Conservation (phyloP, 2,329 filamentous ascomycete genomes). For the Aschersonia sp. region DNA sequence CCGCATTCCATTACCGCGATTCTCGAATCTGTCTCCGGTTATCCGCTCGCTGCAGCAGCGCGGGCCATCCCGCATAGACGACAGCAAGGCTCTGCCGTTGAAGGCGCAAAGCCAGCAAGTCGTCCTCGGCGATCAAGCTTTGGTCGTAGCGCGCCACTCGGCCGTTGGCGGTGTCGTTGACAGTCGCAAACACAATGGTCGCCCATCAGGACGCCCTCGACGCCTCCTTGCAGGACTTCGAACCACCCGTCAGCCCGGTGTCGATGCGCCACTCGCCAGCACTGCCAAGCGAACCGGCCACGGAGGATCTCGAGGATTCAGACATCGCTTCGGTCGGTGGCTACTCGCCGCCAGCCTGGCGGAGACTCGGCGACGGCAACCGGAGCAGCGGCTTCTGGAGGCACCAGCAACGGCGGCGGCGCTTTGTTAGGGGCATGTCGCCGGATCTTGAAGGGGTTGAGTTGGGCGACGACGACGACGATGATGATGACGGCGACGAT, state of each 20-base stretch:
- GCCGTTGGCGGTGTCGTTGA: constrained; percentile 8
- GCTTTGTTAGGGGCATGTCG: constrained; percentile 2
- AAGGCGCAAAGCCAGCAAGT: constrained; percentile 12
- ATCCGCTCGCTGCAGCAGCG: constrained; percentile 2
- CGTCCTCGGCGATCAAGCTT: constrained; percentile 17
- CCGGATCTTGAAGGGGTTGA: constrained; percentile 14
- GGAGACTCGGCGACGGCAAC: constrained; percentile 43
- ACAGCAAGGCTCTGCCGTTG: constrained; percentile 13
- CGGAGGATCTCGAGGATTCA: constrained; percentile 27
- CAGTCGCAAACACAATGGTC: constrained; percentile 11
- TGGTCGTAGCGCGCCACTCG: constrained; percentile 9
- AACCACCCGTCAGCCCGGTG: constrained; percentile 26
- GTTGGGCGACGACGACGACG: constrained; percentile 13
- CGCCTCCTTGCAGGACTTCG: constrained; percentile 40
- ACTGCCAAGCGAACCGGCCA: constrained; percentile 18
- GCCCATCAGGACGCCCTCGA: constrained; percentile 28
- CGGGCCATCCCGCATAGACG: constrained; percentile 4
- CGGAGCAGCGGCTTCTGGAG: constrained; percentile 46
- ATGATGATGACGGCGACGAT: constrained; percentile 13
- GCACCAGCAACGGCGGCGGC: constrained; percentile 3
- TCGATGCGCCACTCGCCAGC: constrained; percentile 17
- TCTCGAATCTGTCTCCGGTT: constrained; percentile 12
- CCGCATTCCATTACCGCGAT: constrained; percentile 14
- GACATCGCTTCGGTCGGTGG: constrained; percentile 36
- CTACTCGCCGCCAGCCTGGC: constrained; percentile 47